Conservation (phyloP, 257 asterid species). For the Henckelia pumila region DNA sequence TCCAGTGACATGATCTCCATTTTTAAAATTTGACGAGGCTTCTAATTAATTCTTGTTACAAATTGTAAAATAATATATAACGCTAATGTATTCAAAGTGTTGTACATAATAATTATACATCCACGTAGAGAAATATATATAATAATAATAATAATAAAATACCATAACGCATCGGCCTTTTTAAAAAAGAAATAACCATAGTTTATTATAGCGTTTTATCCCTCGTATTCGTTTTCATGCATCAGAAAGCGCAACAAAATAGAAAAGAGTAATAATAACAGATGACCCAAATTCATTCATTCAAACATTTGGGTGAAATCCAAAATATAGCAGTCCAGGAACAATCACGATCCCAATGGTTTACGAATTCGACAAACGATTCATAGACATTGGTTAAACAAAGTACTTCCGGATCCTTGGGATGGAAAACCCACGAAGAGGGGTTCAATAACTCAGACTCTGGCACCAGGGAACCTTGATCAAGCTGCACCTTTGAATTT, state of each 20-base stretch:
- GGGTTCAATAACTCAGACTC: background rate
- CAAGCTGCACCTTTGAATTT: constrained; percentile 80
- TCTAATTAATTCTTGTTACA: too few species aligned
- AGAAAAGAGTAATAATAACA: too few species aligned
- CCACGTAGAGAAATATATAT: too few species aligned
- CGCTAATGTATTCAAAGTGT: too few species aligned
- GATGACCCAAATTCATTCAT: too few species aligned
- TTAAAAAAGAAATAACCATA: background rate
- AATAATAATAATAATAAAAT: background rate
- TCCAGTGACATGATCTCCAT: too few species aligned
- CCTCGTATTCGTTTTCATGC: too few species aligned
- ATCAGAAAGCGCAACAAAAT: too few species aligned
- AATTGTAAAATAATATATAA: too few species aligned
- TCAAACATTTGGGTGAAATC: background rate
- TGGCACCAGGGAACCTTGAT: constrained; percentile 21
- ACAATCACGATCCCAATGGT: constrained; percentile 7
- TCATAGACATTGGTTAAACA: background rate
- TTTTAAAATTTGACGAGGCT: too few species aligned
- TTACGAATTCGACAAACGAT: constrained; percentile 4
- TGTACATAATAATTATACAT: too few species aligned
- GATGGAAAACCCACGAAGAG: background rate
- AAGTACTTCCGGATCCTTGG: background rate
- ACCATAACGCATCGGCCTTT: background rate
- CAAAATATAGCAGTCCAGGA: constrained; percentile 1
- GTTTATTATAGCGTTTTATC: too few species aligned